Evolutionary conservation across 371 early-diverging fungal species (phyloP), one percentile per base, ranked within the genome.

Genomic region (Gilbertella persicaria): DNA sequence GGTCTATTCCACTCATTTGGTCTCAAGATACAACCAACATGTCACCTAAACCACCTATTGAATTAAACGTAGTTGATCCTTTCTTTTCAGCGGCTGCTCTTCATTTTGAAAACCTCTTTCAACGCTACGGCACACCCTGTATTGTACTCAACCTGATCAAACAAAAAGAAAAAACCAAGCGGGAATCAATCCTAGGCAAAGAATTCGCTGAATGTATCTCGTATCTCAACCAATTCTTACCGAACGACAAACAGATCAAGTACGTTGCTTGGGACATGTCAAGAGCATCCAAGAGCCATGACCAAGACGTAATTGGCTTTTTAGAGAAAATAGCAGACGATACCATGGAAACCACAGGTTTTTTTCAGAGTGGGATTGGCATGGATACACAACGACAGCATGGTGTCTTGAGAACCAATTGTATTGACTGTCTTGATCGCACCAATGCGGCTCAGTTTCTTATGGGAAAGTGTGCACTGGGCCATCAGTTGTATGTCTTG

Each of bases 361-460:
- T 96, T 62, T 98, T 96, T 66, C 93, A 94, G 63, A 91, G 91
- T 56, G 96, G 96, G 1, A 81, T 88, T 12, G 88, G 90, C 55
- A 80, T 87, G 2, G 82, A 75, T 41, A 48, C 48, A 17, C 58
- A 71, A 9, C 38, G 69, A 33, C 95, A 99, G 63, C 81, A 83
- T 17, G 98, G 98, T 6, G 88, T 99, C 0, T 83, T 98, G 5
- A 82, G 99, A 29, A 98, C 98, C 14, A 99, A 99, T 67, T 99
- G 99, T 58, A 97, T 99, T 50, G 99, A 99, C 66, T 99, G 98
- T 69, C 68, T 99, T 12, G 99, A 99, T 72, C 84, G 99, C 50
- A 99, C 99, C 0, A 99, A 99, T 62, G 96, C 99, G 0, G 96
- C 98, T 0, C 99, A 99, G 64, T 96, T 93, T 60, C 80, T 98